These are phyloP conservation scores for Ogataea philodendri DNA, from an alignment of 805 yeast species.

Conservation along the genomic window DNA sequence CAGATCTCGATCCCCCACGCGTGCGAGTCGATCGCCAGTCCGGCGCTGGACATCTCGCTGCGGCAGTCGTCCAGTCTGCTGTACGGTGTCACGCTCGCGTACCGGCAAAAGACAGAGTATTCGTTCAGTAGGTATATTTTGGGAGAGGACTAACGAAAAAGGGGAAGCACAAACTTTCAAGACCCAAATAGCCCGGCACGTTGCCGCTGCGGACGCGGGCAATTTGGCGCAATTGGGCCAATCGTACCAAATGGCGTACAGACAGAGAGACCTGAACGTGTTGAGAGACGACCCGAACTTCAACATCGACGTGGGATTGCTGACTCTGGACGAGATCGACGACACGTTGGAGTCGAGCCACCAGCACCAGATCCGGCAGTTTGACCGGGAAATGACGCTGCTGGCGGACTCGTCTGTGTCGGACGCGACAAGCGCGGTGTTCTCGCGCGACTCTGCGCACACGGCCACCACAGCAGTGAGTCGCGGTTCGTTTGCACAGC, in stretches of 20 bases:
- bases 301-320: conserved; percentile 32
- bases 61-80: conserved; percentile 44
- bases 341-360: background rate
- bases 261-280: conserved; percentile 9
- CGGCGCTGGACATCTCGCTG: conserved; percentile 24
- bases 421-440: conserved; percentile 9
- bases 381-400: conserved; percentile 12
- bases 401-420: conserved; percentile 12
- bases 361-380: conserved; percentile 9
- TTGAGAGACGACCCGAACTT: conserved; percentile 40
- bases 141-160: conserved; percentile 4
- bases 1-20: conserved; percentile 41
- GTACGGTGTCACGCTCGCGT: conserved; percentile 48
- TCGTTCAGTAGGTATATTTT: conserved; percentile 33
- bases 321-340: conserved; percentile 21
- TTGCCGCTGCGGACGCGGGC: too few relatives aligned
- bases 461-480: conserved; percentile 9
- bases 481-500: conserved; percentile 5
- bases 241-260: conserved; percentile 8
- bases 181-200: conserved; percentile 15
- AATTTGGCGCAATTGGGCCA: too few relatives aligned
- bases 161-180: conserved; percentile 20
- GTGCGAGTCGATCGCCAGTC: conserved; percentile 34
- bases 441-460: conserved; percentile 11
- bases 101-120: conserved; percentile 48